Evolutionary conservation across 306 rosid species (phyloP).

Genomic region (Inga leiocalycina): DNA sequence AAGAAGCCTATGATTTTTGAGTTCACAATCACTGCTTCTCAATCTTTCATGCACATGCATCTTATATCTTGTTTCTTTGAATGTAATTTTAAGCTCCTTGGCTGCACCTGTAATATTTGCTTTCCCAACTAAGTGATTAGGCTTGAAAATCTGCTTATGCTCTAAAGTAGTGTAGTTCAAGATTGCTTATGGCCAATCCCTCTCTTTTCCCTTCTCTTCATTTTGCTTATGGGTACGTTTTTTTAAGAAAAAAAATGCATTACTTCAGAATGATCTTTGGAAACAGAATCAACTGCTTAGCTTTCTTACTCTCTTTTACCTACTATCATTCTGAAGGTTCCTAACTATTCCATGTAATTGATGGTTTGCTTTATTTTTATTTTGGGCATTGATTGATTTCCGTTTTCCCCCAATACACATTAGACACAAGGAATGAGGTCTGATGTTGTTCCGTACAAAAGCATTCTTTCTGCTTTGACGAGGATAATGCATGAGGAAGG

Average conservation of each 20-base stretch:
- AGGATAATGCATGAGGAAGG: constrained; percentile 94
- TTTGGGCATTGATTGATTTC: constrained; percentile 28
- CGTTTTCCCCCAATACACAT: constrained; percentile 5
- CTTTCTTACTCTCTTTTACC: neutral
- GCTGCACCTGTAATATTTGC: constrained; percentile 2
- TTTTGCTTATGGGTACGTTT: neutral
- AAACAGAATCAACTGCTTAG: neutral
- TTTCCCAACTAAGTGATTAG: constrained; percentile 7
- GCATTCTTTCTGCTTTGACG: constrained; percentile 77
- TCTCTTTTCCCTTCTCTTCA: neutral
- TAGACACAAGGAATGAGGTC: constrained; percentile 97
- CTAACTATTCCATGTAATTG: neutral
- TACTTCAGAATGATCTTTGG: neutral
- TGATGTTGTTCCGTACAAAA: constrained; percentile 83
- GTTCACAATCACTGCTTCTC: neutral
- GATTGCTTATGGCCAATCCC: neutral
- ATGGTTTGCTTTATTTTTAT: neutral
- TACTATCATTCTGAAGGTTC: neutral
- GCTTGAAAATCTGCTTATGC: neutral
- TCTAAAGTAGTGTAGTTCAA: neutral
- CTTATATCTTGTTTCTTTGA: constrained; percentile 9
- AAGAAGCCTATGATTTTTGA: neutral
- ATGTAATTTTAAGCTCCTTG: neutral
- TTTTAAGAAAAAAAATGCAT: neutral
- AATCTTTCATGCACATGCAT: constrained; percentile 20